These are phyloP conservation scores for Lactifluus rugatus DNA, from an alignment of 768 basidiomycete genomes.

Conservation along the genomic window DNA sequence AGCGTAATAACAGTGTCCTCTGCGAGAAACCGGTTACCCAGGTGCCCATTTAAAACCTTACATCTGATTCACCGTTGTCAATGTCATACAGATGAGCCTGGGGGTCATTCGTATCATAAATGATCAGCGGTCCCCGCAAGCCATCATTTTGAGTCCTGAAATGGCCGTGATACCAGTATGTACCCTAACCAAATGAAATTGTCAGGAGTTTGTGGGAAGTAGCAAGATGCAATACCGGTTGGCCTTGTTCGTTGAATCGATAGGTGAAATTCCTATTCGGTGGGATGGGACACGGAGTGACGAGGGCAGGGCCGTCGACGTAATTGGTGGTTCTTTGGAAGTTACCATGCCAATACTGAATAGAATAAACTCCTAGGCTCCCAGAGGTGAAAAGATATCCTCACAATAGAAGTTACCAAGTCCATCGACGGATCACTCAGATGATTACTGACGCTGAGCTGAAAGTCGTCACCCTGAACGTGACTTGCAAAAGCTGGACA, in stretches of 20 bases:
- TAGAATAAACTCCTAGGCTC: too few relatives aligned
- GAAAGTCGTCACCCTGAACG: conserved; percentile 28
- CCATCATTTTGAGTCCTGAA: conserved; percentile 32
- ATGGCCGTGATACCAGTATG: conserved; percentile 31
- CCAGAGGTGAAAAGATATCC: not conserved
- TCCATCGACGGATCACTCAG: conserved; percentile 38
- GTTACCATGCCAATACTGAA: conserved; percentile 48
- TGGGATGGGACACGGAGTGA: conserved; percentile 40
- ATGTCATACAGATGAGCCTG: conserved; percentile 22
- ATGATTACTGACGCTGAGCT: conserved; percentile 35
- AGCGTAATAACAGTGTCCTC: conserved; percentile 22
- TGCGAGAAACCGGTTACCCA: not conserved
- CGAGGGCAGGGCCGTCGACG: conserved; percentile 35
- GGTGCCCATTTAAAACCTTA: too few relatives aligned
- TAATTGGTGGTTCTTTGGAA: conserved; percentile 33
- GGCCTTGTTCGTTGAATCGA: conserved; percentile 26
- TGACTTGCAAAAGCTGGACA: conserved; percentile 4
- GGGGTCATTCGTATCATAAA: conserved; percentile 25
- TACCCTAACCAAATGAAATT: conserved; percentile 12
- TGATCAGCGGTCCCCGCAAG: conserved; percentile 24
- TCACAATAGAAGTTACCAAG: conserved; percentile 40
- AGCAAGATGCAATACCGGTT: conserved; percentile 24
- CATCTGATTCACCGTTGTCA: conserved; percentile 21
- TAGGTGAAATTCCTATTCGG: conserved; percentile 34
- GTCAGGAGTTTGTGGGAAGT: not conserved